Conservation (phyloP, 202 grass and related monocot genomes). For the Miscanthus sacchariflorus region DNA sequence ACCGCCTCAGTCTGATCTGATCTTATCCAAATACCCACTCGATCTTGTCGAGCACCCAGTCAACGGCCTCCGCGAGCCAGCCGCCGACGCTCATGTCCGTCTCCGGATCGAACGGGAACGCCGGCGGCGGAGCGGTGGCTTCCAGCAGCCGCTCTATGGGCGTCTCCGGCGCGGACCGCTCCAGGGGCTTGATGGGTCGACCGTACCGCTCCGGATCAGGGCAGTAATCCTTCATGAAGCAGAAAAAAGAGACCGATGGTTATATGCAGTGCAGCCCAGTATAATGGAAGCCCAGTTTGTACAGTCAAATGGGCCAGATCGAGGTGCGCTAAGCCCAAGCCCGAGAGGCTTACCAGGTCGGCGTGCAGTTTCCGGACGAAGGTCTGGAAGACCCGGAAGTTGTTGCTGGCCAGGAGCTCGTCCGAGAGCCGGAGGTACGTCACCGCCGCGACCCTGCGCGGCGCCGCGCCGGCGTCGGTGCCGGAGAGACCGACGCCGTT, state of each 20-base stretch:
- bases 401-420: slow-evolving; percentile 46
- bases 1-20: neutral
- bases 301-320: neutral
- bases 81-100: slow-evolving; percentile 65
- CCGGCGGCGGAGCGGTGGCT: slow-evolving; percentile 36
- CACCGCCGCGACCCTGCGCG: slow-evolving; percentile 47
- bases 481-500: slow-evolving; percentile 34
- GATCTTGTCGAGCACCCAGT: slow-evolving; percentile 50
- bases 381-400: slow-evolving; percentile 56
- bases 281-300: neutral
- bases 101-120: slow-evolving; percentile 53
- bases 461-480: neutral
- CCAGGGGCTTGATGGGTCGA: slow-evolving; percentile 45
- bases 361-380: slow-evolving; percentile 82
- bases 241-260: neutral
- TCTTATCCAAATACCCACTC: slow-evolving; percentile 40
- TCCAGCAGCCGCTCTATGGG: slow-evolving; percentile 50
- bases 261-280: neutral
- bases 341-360: slow-evolving; percentile 39
- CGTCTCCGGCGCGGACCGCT: slow-evolving; percentile 45
- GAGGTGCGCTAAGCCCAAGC: neutral
- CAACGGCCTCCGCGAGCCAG: slow-evolving; percentile 46
- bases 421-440: slow-evolving; percentile 70
- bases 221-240: slow-evolving; percentile 46
- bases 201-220: slow-evolving; percentile 48